These are phyloP conservation scores for Botryotinia calthae DNA, from an alignment of 2,329 filamentous ascomycete species.

Conservation along the genomic window DNA sequence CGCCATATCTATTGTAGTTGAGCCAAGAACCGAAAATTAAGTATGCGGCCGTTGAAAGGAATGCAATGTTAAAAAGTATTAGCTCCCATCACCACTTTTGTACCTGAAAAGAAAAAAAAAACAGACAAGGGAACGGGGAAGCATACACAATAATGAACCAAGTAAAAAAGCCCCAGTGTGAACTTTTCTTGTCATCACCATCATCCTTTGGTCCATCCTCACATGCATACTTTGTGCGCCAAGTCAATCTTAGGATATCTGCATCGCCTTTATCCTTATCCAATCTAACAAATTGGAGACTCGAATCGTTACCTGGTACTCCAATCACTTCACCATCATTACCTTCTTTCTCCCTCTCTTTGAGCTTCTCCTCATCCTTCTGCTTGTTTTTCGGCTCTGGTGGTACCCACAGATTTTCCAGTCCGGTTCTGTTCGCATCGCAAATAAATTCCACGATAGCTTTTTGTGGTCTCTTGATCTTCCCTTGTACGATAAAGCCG, in stretches of 20 bases:
- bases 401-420: conserved; percentile 65
- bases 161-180: conserved; percentile 91
- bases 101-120: not conserved
- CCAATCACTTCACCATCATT: conserved; percentile 38
- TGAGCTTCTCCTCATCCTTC: conserved; percentile 38
- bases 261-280: conserved; percentile 55
- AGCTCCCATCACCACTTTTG: conserved; percentile 4
- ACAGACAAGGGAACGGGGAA: not conserved
- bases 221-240: conserved; percentile 87
- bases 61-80: conserved; percentile 56
- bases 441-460: conserved; percentile 86
- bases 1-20: conserved; percentile 96
- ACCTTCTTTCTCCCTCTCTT: conserved; percentile 37
- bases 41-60: conserved; percentile 82
- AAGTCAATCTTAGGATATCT: conserved; percentile 71
- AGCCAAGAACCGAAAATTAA: conserved; percentile 98
- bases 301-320: conserved; percentile 47
- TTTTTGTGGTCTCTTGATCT: conserved; percentile 58
- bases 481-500: conserved; percentile 53
- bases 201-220: conserved; percentile 51
- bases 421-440: conserved; percentile 67
- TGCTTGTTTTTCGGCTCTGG: conserved; percentile 44
- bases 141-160: conserved; percentile 92
- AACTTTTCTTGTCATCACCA: conserved; percentile 45
- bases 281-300: conserved; percentile 76